Evolutionary conservation across 257 asterid species (phyloP).

Genomic region (Ilex asprella): DNA sequence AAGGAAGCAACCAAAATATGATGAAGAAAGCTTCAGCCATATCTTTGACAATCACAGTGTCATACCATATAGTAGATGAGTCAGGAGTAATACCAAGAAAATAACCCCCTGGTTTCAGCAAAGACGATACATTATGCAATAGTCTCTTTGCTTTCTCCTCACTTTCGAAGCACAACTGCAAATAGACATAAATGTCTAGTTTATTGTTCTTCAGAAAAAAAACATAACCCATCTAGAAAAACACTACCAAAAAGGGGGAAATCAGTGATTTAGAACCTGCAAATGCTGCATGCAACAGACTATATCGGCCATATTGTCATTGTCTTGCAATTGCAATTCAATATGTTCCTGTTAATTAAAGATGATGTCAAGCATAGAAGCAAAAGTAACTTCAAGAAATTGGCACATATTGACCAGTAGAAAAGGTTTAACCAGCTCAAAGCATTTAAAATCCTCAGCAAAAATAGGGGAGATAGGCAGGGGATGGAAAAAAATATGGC

Average conservation of each 20-base stretch:
- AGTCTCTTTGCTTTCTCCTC: conserved; percentile 79
- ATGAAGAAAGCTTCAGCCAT: too few species aligned
- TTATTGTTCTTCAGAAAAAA: conserved; percentile 1
- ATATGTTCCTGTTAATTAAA: conserved; percentile 54
- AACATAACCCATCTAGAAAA: conserved; percentile 4
- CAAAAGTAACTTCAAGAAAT: too few species aligned
- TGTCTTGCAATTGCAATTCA: conserved; percentile 50
- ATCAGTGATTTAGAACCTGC: conserved; percentile 40
- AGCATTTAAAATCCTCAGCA: too few species aligned
- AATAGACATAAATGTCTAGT: conserved; percentile 2
- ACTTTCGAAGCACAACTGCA: conserved; percentile 77
- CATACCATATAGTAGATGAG: conserved; percentile 97
- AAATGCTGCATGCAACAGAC: conserved; percentile 91
- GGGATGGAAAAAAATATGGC: too few species aligned
- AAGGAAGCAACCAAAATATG: not conserved
- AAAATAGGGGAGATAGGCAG: too few species aligned
- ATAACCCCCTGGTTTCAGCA: conserved; percentile 95
- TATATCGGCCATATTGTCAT: conserved; percentile 74
- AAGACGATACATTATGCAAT: conserved; percentile 73
- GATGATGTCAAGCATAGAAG: too few species aligned
- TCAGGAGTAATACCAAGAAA: conserved; percentile 96
- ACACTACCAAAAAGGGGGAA: not conserved
- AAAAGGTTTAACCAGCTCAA: too few species aligned
- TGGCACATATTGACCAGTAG: too few species aligned
- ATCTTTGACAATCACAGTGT: not conserved